Base-by-base conservation (phyloP, 441 rosid species). In the Mallotus japonicus region DNA sequence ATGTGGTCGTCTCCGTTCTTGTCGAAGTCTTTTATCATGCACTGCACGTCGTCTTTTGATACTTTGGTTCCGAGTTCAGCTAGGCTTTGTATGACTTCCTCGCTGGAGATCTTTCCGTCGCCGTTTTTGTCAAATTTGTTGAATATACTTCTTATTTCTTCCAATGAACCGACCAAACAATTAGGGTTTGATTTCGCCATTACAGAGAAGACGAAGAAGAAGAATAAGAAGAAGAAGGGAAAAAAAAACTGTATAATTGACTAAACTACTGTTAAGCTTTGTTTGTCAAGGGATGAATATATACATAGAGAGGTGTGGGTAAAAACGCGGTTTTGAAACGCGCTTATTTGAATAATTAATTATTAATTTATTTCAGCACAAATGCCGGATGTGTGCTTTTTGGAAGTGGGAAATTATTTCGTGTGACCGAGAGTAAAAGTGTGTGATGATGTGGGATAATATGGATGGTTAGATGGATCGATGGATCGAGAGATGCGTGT, bases 1-100 rank as follows among this genome's bases (percentile, higher is more conserved):
- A 92, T 87, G 82, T 75, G 82, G 34, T 95, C 96, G 58, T 92
- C 87, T 0, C 97, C 97, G 55, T 95, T 97, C 22, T 82, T 88
- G 82, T 95, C 97, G 62, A 89, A 81, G 83, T 88, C 92, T 17
- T 81, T 75, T 87, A 95, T 91, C 80, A 91, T 86, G 15, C 76
- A 79, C 16, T 65, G 69, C 15, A 87, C 86, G 71, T 95, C 97
- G 1, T 85, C 90, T 3, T 70, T 46, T 0, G 92, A 78, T 0
- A 93, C 75, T 4, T 77, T 22, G 0, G 94, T 82, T 1, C 93
- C 89, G 1, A 95, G 84, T 1, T 91, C 87, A 16, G 64, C 67
- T 44, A 92, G 82, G 58, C 85, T 84, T 6, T 87, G 87, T 6
- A 76, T 80, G 0, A 95, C 86, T 82, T 95, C 99, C 0, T 81